Percentiles rank a stretch among this genome's conserved stretches.
Conservation (phyloP, 768 basidiomycete genomes). For the Termitomyces sp. region DNA sequence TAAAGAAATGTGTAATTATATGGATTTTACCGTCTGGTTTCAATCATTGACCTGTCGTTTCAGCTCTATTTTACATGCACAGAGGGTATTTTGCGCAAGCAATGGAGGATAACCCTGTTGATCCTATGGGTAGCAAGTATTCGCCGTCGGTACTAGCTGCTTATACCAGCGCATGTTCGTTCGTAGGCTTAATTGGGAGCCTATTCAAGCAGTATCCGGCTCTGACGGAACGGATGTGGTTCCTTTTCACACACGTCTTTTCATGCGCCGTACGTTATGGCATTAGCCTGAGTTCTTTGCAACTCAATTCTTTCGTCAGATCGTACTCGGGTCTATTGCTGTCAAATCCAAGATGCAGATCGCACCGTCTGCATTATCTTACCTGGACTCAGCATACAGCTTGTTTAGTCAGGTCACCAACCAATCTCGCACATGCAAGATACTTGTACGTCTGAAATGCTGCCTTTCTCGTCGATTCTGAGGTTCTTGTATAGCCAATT, state of each 20-base stretch:
- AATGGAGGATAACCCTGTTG: conserved; percentile 53
- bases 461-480: neutral
- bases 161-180: conserved; percentile 64
- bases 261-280: conserved; percentile 53
- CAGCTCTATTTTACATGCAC: conserved; percentile 71
- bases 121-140: conserved; percentile 68
- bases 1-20: conserved; percentile 57
- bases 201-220: conserved; percentile 60
- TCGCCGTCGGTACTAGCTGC: conserved; percentile 64
- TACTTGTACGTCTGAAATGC: conserved; percentile 40
- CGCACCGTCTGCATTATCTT: conserved; percentile 60
- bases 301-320: conserved; percentile 30
- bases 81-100: conserved; percentile 72
- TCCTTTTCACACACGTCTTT: conserved; percentile 68
- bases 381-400: conserved; percentile 57
- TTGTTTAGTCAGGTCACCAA: conserved; percentile 54
- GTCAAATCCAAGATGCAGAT: conserved; percentile 59
- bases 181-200: conserved; percentile 61
- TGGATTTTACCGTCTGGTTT: neutral
- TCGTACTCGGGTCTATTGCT: conserved; percentile 66
- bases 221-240: conserved; percentile 70
- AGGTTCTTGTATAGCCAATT: conserved; percentile 43
- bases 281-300: neutral
- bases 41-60: conserved; percentile 1
- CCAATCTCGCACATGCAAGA: conserved; percentile 48